phyloP scores from a whole-genome alignment of 352 stramenopile species.

The Phytophthora constricta region DNA sequence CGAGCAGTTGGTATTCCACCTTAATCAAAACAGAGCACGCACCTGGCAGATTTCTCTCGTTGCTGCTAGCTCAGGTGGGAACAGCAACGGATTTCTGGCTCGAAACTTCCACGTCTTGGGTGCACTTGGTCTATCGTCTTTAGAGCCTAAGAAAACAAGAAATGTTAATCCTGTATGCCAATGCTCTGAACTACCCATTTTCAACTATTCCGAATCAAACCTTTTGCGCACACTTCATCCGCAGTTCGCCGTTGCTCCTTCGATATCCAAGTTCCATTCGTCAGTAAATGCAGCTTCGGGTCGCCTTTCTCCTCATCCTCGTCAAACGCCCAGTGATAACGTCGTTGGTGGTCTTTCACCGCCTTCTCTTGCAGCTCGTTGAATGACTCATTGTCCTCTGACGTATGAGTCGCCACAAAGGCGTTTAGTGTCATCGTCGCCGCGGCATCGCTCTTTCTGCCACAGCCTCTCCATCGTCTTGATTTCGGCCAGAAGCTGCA shows the following conservation, averaged over 20 bases:
- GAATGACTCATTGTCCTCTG: slow-evolving; percentile 86
- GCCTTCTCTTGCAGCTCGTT: slow-evolving; percentile 77
- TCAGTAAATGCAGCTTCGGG: slow-evolving; percentile 71
- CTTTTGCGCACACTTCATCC: slow-evolving; percentile 70
- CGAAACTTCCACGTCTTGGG: slow-evolving; percentile 82
- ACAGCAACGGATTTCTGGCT: slow-evolving; percentile 78
- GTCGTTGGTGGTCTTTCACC: slow-evolving; percentile 65
- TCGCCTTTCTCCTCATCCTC: slow-evolving; percentile 55
- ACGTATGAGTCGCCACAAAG: slow-evolving; percentile 86
- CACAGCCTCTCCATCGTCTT: slow-evolving; percentile 3
- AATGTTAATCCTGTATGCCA: neutral
- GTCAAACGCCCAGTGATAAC: slow-evolving; percentile 86
- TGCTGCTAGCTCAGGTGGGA: slow-evolving; percentile 68
- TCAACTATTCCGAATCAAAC: slow-evolving; percentile 13
- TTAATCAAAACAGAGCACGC: neutral
- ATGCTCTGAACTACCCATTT: neutral
- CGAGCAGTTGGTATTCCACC: neutral
- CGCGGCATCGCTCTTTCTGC: slow-evolving; percentile 12
- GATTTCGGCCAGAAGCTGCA: neutral
- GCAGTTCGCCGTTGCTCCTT: slow-evolving; percentile 64
- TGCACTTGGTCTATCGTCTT: slow-evolving; percentile 65
- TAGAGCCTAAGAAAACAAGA: slow-evolving; percentile 42
- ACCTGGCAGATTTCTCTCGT: slow-evolving; percentile 73
- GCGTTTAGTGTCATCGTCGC: slow-evolving; percentile 63
- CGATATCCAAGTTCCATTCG: slow-evolving; percentile 77